phyloP scores from a whole-genome alignment of 1,139 yeast genomes.

The Kodamaea derodonti region DNA sequence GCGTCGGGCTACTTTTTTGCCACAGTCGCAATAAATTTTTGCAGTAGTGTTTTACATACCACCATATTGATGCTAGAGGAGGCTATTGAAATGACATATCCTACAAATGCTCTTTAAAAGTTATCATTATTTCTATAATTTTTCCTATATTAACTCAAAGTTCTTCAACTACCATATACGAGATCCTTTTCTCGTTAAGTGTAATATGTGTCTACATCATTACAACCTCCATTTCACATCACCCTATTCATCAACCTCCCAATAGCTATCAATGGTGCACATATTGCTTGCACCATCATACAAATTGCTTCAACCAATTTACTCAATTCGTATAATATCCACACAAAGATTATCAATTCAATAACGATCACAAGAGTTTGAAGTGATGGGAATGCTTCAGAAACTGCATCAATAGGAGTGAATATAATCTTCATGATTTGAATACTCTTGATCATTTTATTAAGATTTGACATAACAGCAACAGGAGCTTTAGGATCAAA shows the following conservation, averaged over 20 bases:
- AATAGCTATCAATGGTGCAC: constrained; percentile 49
- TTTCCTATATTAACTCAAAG: too few species aligned
- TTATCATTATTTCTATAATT: too few species aligned
- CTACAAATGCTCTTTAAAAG: too few species aligned
- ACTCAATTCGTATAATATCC: constrained; percentile 44
- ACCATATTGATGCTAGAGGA: too few species aligned
- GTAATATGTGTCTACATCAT: too few species aligned
- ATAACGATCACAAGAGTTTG: constrained; percentile 39
- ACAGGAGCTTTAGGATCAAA: constrained; percentile 9
- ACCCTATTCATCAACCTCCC: constrained; percentile 44
- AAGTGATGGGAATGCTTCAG: constrained; percentile 34
- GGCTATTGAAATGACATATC: too few species aligned
- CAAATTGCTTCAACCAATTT: constrained; percentile 43
- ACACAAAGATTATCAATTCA: constrained; percentile 38
- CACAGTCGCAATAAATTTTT: too few species aligned
- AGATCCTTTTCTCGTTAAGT: too few species aligned
- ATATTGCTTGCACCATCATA: constrained; percentile 45
- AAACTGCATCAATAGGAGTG: constrained; percentile 43
- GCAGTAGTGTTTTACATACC: too few species aligned
- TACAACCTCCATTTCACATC: too few species aligned
- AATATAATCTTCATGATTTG: constrained; percentile 36
- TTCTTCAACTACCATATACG: too few species aligned
- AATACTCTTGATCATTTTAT: constrained; percentile 32
- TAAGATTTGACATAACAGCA: constrained; percentile 23
- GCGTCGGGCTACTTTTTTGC: constrained; percentile 16